phyloP scores from a whole-genome alignment of 2,329 filamentous ascomycete species.

The Trichoderma hamatum region DNA sequence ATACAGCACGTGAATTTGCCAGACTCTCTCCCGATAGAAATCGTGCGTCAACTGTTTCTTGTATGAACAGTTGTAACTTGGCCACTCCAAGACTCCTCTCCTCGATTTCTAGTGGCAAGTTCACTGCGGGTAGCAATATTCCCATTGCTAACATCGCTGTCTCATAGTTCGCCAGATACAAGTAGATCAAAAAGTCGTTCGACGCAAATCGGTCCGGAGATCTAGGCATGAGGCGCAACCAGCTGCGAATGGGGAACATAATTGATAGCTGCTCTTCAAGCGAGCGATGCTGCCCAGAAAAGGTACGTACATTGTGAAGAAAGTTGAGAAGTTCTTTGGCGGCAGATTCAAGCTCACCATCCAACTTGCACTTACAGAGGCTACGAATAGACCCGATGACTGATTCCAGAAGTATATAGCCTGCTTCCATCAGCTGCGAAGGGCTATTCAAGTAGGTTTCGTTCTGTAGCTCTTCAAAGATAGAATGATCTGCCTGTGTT shows the following conservation, averaged over 20 bases:
- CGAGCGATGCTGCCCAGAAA: background rate
- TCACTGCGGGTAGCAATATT: background rate
- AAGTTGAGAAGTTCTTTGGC: background rate
- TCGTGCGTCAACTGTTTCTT: background rate
- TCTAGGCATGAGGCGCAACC: background rate
- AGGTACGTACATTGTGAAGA: background rate
- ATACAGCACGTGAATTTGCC: background rate
- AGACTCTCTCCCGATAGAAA: background rate
- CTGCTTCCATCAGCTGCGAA: background rate
- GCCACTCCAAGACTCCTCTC: background rate
- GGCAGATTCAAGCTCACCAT: background rate
- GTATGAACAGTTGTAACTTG: background rate
- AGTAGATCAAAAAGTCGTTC: background rate
- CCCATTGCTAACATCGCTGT: background rate
- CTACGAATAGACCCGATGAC: background rate
- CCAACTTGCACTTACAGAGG: background rate
- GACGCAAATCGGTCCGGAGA: background rate
- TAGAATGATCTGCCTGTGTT: background rate
- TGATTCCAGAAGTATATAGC: background rate
- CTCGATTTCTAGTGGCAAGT: background rate
- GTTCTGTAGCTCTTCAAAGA: background rate
- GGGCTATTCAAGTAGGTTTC: background rate
- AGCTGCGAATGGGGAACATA: background rate
- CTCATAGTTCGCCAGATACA: background rate
- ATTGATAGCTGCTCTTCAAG: background rate